Evolutionary conservation across 495 filamentous ascomycete genomes (phyloP), one percentile per base, ranked within the genome.

Genomic region (Talaromyces liani): DNA sequence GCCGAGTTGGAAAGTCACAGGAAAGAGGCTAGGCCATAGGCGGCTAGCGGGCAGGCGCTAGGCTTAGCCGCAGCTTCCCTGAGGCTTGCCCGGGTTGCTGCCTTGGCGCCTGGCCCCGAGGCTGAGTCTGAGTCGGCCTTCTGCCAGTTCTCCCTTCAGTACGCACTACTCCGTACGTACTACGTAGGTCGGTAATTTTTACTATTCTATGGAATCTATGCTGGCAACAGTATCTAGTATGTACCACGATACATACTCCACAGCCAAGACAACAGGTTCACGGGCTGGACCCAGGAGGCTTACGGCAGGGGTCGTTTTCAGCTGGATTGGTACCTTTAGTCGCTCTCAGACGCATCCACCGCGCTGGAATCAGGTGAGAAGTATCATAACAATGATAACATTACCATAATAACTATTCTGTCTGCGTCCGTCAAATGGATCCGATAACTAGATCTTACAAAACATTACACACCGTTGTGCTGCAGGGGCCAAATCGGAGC

Each of bases 271-370:
- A 5, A 49, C 45, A 9, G 45, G 45, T 49, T 49, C 36, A n/a
- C 18, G n/a, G 45, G 45, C 45, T 49, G 45, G 31, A 36, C 29
- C 27, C 20, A 39, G 57, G n/a, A 36, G 27, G 58, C 36, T 16
- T 56, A 56, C 54, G 16, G 54, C 24, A 25, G 54, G 24, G 24
- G 54, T 56, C 54, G 6, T 60, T 60, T 60, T 60, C 58, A 60
- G 58, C 58, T 60, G 33, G 34, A 60, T 60, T 47, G 58, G 36
- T 22, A 60, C 45, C 16, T 8, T 49, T 49, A 20, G 45, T 41
- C 36, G 36, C 18, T 39, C 29, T n/a, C 31, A 58, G 58, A 33
- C 29, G 16, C 39, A 60, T 60, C 58, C 58, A 60, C 58, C 22
- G 18, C 25, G 36, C 58, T 29, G 58, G 58, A n/a, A 33, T 33